Evolutionary conservation across 192 early-diverging fungal genomes (phyloP).

Genomic region (Coemansia sp.): DNA sequence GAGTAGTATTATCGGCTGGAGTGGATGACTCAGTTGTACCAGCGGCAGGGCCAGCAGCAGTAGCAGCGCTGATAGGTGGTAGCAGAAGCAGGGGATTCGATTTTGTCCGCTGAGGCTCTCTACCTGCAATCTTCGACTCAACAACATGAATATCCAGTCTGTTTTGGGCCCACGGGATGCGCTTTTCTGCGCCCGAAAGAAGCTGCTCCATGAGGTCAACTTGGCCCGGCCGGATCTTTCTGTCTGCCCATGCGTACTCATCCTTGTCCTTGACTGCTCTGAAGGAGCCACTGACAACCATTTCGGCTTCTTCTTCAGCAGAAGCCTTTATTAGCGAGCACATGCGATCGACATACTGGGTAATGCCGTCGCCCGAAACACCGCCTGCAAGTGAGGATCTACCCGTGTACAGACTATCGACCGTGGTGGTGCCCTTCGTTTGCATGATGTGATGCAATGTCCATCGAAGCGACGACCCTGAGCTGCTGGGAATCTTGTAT

Average conservation of each 20-base stretch:
- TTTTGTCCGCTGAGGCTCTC: conserved; percentile 26
- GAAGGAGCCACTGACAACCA: conserved; percentile 41
- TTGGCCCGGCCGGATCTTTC: conserved; percentile 14
- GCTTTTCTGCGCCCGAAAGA: conserved; percentile 41
- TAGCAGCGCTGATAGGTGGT: not conserved
- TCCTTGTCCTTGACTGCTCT: conserved; percentile 17
- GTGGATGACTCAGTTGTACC: not conserved
- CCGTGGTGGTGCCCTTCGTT: conserved; percentile 25
- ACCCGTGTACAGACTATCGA: conserved; percentile 46
- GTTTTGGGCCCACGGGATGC: conserved; percentile 53
- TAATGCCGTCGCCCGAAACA: conserved; percentile 42
- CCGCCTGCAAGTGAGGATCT: conserved; percentile 51
- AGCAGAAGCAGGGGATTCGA: conserved; percentile 10
- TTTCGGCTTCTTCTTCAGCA: conserved; percentile 43
- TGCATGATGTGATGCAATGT: conserved; percentile 52
- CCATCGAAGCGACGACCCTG: conserved; percentile 48
- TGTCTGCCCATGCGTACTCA: conserved; percentile 10
- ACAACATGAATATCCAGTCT: conserved; percentile 45
- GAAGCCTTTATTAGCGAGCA: conserved; percentile 48
- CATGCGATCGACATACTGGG: conserved; percentile 43
- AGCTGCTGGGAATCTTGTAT: conserved; percentile 32
- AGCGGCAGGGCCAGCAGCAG: not conserved
- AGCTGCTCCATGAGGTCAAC: conserved; percentile 41
- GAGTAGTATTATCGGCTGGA: not conserved
- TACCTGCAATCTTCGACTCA: conserved; percentile 31